Conservation (phyloP, 106 monocot genomes). For the Phalaenopsis aphrodite region DNA sequence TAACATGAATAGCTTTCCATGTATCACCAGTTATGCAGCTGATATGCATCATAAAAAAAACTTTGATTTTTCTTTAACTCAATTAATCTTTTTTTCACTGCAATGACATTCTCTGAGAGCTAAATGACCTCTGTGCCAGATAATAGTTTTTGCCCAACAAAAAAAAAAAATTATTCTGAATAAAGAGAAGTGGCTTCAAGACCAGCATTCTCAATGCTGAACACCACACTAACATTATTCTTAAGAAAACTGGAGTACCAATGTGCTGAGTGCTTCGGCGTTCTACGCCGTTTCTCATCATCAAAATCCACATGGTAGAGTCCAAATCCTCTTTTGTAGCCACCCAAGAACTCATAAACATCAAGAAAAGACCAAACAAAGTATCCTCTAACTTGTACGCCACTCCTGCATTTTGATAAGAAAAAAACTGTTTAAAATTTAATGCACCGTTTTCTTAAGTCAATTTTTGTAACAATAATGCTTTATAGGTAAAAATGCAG, state of each 20-base stretch:
- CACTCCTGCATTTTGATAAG: conserved; percentile 15
- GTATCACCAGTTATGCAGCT: no score
- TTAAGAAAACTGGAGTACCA: conserved; percentile 43
- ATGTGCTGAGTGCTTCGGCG: conserved; percentile 25
- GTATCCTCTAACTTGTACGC: conserved; percentile 25
- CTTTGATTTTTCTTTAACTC: no score
- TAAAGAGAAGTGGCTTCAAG: neutral
- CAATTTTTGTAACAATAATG: no score
- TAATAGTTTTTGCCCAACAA: no score
- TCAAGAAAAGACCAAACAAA: conserved; percentile 39
- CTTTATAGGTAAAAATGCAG: neutral
- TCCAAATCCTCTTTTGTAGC: conserved; percentile 19
- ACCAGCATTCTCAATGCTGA: neutral
- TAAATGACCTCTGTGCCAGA: no score
- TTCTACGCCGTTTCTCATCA: conserved; percentile 14
- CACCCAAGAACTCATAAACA: conserved; percentile 24
- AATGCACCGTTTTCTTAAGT: no score
- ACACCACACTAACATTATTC: neutral
- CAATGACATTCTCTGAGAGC: no score
- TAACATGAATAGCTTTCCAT: no score
- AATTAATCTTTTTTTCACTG: no score
- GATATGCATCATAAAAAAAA: no score
- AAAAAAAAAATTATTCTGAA: neutral
- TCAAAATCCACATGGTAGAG: conserved; percentile 35
- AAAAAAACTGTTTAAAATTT: neutral